Evolutionary conservation across 805 yeast genomes (phyloP), one percentile per base, ranked within the genome.

Genomic region (Wickerhamomyces bisporus): DNA sequence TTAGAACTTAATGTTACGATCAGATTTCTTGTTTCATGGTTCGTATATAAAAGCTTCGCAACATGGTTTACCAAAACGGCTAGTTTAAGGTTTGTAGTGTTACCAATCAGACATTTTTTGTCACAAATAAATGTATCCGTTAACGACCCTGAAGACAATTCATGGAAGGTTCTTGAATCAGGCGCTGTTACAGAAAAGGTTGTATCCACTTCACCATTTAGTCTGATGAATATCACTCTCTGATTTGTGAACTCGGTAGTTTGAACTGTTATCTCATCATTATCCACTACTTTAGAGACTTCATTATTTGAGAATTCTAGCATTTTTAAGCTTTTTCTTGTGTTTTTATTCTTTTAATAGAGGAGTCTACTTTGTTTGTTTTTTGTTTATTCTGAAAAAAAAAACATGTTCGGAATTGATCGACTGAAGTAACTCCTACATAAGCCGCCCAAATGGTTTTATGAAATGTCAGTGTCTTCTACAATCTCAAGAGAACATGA

Each of bases 41-140:
- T 26, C 3, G 42, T n/a, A 26, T 48, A 53, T 12, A 52, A 27
- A 9, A 49, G 20, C 25, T 44, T 55, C 1, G 59, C 45, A 6
- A 55, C 25, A 14, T 53, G 55, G 24, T 53, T 47, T 5, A 52
- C 45, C 32, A 50, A 6, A 2, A 53, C 44, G 0, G 53, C 34
- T 7, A 52, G 15, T 27, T 43, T 50, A 5, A 47, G 3, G 16
- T 53, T 39, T 2, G 36, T n/a, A 16, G 37, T 30, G 24, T 47
- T 44, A 0, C 59, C 59, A 11, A 55, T 38, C 4, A 53, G 26
- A 24, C 57, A 50, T 1, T 26, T 37, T 27, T 55, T 55, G 3
- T 55, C 56, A 30, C 48, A 42, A 0, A 86, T 6, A 61, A 76
- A 8, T 67, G 85, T n/a, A 87, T 27, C 29, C 3, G 30, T n/a